Conservation (phyloP, 768 basidiomycete genomes). For the Lentinula boryana region DNA sequence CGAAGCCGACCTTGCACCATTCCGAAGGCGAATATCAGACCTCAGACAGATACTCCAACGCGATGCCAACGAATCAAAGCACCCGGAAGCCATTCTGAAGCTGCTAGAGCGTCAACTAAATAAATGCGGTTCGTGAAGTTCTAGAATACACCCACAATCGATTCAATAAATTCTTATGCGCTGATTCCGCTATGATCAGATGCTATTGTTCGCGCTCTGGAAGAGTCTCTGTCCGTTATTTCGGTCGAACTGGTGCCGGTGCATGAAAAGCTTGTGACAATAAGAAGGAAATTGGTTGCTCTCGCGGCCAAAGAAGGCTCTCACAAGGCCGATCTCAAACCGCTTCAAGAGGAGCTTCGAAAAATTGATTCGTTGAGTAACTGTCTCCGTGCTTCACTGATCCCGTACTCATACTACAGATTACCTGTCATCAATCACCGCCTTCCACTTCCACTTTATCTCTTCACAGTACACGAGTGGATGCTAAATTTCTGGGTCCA, state of each 20-base stretch:
- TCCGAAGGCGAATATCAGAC: conserved; percentile 73
- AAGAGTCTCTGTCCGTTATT: conserved; percentile 80
- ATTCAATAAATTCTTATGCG: not conserved
- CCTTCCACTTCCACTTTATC: not conserved
- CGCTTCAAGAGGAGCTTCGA: conserved; percentile 85
- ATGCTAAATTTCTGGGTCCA: conserved; percentile 92
- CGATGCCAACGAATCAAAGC: conserved; percentile 75
- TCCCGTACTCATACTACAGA: not conserved
- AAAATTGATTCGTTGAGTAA: conserved; percentile 94
- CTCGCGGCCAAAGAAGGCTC: conserved; percentile 85
- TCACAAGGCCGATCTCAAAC: conserved; percentile 83
- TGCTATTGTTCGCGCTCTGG: conserved; percentile 67
- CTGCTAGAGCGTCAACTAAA: conserved; percentile 87
- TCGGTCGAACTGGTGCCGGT: conserved; percentile 87
- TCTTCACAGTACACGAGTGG: conserved; percentile 71
- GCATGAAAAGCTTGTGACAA: conserved; percentile 81
- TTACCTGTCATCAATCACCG: conserved; percentile 10
- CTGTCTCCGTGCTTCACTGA: conserved; percentile 20
- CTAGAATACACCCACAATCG: not conserved
- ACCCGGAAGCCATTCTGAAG: conserved; percentile 82
- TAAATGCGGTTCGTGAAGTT: conserved; percentile 72
- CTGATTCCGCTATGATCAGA: conserved; percentile 37
- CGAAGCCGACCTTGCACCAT: conserved; percentile 84
- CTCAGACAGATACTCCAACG: conserved; percentile 82
- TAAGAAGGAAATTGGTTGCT: conserved; percentile 84